A percentile compares a stretch with the other conserved stretches of the same genome.
These are phyloP conservation scores for Amanita muscaria DNA, from an alignment of 768 basidiomycete species.

Conservation along the genomic window DNA sequence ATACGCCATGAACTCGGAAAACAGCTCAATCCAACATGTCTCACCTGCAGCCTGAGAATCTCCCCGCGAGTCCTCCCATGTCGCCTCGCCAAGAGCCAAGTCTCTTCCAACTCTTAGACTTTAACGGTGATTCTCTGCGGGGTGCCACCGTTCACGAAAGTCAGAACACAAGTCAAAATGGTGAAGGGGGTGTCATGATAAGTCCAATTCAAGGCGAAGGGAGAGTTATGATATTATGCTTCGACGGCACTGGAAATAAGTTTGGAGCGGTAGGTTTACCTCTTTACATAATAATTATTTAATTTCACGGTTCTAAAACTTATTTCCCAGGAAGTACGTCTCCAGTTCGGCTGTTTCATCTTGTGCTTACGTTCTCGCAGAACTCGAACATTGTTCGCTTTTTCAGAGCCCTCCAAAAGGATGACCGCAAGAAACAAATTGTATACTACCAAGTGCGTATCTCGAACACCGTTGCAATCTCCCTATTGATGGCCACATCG, in stretches of 20 bases:
- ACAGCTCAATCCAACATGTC: too few relatives aligned
- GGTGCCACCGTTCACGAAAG: too few relatives aligned
- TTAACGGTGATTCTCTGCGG: too few relatives aligned
- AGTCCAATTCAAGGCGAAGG: too few relatives aligned
- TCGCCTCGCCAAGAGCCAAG: too few relatives aligned
- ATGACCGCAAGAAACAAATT: slow-evolving; percentile 11
- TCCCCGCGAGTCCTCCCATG: too few relatives aligned
- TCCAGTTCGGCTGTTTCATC: neutral
- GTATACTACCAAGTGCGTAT: slow-evolving; percentile 16
- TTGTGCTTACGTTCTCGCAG: slow-evolving; percentile 5
- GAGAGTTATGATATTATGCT: slow-evolving; percentile 18
- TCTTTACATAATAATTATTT: neutral
- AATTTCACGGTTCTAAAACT: neutral
- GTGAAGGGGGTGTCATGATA: too few relatives aligned
- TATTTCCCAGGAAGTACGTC: neutral
- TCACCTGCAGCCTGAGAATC: too few relatives aligned
- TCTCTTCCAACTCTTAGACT: too few relatives aligned
- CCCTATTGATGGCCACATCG: neutral
- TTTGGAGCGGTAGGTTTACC: slow-evolving; percentile 17
- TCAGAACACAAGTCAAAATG: too few relatives aligned
- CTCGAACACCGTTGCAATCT: neutral
- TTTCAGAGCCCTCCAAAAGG: slow-evolving; percentile 13
- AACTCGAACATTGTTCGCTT: slow-evolving; percentile 17
- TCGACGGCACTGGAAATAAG: slow-evolving; percentile 24
- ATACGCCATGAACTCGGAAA: too few relatives aligned